These are phyloP conservation scores for Hyaloscypha finlandica DNA, from an alignment of 495 filamentous ascomycete genomes.

Conservation along the genomic window DNA sequence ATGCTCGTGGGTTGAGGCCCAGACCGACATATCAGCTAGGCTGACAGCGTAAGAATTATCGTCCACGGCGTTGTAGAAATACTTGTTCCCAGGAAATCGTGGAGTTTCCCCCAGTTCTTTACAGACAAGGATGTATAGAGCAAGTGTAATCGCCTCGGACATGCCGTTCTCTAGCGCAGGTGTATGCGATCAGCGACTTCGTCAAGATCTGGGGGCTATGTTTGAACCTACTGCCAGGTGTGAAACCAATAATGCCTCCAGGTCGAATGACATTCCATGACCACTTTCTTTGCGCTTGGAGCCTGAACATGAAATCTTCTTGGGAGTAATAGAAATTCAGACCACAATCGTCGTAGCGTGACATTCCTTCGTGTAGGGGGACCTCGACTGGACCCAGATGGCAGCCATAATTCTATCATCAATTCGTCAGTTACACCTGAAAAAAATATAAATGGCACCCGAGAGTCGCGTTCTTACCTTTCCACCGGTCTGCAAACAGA, in stretches of 20 bases:
- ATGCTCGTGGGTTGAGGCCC: constrained; percentile 17
- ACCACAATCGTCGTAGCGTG: constrained; percentile 32
- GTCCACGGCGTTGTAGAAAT: neutral
- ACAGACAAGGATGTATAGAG: constrained; percentile 36
- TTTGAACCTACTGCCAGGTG: no score
- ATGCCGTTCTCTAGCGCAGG: no score
- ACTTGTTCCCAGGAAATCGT: constrained; percentile 23
- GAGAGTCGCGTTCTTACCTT: no score
- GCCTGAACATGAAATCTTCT: constrained; percentile 35
- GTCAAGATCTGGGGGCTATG: no score
- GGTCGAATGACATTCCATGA: constrained; percentile 39
- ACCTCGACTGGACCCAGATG: constrained; percentile 36
- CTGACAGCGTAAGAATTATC: neutral
- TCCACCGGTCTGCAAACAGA: constrained; percentile 8
- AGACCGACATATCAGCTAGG: constrained; percentile 8
- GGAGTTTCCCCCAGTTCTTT: constrained; percentile 28
- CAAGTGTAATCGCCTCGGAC: constrained; percentile 34
- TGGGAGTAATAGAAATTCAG: constrained; percentile 42
- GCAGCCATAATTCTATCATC: no score
- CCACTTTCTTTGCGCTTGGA: constrained; percentile 31
- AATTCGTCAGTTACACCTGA: no score
- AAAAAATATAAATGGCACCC: no score
- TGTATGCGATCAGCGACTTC: no score
- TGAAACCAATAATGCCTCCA: constrained; percentile 35
- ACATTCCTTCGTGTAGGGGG: constrained; percentile 33